These are phyloP conservation scores for Sclerotinia spermophila DNA, from an alignment of 2,329 filamentous ascomycete genomes.

Conservation along the genomic window DNA sequence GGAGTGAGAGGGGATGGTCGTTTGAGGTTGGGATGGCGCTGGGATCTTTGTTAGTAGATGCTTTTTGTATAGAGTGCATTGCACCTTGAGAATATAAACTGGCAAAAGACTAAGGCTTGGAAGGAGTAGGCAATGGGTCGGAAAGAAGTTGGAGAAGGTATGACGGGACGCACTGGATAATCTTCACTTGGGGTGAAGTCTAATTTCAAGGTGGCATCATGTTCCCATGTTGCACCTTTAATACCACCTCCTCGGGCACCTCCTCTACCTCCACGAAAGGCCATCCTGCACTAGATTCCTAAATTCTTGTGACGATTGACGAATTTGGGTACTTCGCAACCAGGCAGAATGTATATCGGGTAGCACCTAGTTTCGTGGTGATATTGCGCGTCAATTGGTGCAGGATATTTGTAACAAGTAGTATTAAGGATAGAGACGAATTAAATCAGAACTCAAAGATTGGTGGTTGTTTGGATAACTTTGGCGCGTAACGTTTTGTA, in stretches of 20 bases:
- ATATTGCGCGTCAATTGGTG: background rate
- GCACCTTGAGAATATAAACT: background rate
- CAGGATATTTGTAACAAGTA: background rate
- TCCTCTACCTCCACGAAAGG: slow-evolving; percentile 31
- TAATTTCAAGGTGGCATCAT: slow-evolving; percentile 32
- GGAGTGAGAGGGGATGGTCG: slow-evolving; percentile 41
- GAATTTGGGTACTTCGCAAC: background rate
- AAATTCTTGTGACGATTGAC: background rate
- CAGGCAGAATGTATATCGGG: background rate
- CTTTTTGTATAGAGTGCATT: background rate
- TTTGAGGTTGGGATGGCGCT: slow-evolving; percentile 37
- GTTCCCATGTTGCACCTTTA: slow-evolving; percentile 36
- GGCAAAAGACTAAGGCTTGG: background rate
- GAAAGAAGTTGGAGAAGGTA: background rate
- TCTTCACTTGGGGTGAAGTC: slow-evolving; percentile 44
- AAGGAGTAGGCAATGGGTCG: too few relatives aligned
- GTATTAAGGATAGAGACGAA: background rate
- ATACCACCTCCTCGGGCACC: slow-evolving; percentile 28
- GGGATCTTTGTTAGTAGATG: background rate
- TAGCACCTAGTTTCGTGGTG: background rate
- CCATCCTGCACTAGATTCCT: slow-evolving; percentile 22
- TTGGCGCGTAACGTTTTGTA: background rate
- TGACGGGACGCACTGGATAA: slow-evolving; percentile 43
- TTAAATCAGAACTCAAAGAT: background rate
- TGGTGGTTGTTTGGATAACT: background rate